A percentile compares a stretch with the other conserved stretches of the same genome.
Evolutionary conservation across 495 filamentous ascomycete species (phyloP).

Genomic region (Talaromyces wortmannii): DNA sequence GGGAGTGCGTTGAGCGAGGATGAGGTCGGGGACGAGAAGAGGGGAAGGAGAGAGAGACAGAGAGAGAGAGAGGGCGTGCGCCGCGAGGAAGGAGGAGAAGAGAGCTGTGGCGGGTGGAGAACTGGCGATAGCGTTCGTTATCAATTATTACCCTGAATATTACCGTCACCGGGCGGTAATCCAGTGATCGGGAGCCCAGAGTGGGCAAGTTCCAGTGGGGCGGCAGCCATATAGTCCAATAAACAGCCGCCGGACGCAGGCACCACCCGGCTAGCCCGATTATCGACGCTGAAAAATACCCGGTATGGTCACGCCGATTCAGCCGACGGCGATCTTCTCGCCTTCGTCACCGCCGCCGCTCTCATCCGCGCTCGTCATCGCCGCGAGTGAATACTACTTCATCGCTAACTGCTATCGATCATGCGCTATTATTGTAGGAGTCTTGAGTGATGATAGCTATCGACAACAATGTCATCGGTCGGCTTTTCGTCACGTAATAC

Average conservation of each 20-base stretch:
- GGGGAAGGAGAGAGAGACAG: background rate
- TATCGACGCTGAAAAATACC: background rate
- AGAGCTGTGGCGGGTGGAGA: background rate
- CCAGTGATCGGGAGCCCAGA: no score
- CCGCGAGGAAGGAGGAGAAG: background rate
- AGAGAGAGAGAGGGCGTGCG: background rate
- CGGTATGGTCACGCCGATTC: background rate
- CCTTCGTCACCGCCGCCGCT: no score
- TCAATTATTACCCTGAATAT: no score
- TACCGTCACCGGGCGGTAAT: no score
- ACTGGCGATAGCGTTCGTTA: background rate
- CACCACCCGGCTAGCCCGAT: background rate
- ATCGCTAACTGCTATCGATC: no score
- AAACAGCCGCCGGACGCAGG: background rate
- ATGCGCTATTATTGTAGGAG: no score
- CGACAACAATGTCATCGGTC: no score
- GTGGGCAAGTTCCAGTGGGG: no score
- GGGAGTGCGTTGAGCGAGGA: background rate
- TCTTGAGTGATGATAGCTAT: no score
- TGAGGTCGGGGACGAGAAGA: background rate
- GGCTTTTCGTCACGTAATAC: no score
- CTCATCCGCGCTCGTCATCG: no score
- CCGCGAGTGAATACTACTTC: no score
- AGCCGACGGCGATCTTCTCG: background rate
- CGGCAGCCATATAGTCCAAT: background rate